Conservation (phyloP, 2,329 filamentous ascomycete genomes). For the Ophiocordyceps camponoti-rufipedis region DNA sequence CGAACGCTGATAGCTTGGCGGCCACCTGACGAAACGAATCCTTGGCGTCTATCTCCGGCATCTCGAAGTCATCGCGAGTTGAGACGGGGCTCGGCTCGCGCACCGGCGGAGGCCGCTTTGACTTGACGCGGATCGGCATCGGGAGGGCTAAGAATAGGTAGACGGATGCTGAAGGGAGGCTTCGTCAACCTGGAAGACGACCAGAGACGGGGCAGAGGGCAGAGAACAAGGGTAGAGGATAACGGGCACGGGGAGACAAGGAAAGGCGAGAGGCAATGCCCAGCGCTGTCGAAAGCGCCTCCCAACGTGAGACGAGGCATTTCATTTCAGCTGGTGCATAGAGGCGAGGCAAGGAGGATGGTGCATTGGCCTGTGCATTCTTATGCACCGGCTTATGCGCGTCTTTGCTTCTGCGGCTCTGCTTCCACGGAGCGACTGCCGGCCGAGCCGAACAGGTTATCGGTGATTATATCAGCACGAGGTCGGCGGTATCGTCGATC, state of each 20-base stretch:
- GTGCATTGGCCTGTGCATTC: too few relatives aligned
- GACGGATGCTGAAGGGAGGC: neutral
- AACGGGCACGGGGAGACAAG: neutral
- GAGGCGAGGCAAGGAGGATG: too few relatives aligned
- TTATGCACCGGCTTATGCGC: too few relatives aligned
- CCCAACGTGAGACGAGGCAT: neutral
- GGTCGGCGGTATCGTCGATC: too few relatives aligned
- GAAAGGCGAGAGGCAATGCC: neutral
- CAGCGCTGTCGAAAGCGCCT: too few relatives aligned
- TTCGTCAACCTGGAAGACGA: neutral
- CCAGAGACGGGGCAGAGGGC: neutral
- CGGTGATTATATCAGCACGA: too few relatives aligned
- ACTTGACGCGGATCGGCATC: constrained; percentile 20
- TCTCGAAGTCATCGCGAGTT: constrained; percentile 14
- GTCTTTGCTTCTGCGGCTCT: too few relatives aligned
- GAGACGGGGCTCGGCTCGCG: constrained; percentile 18
- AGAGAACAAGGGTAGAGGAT: neutral
- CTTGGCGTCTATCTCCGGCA: constrained; percentile 37
- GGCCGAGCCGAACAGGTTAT: too few relatives aligned
- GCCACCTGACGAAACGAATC: constrained; percentile 47
- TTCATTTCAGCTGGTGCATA: neutral
- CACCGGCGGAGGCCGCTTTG: constrained; percentile 11
- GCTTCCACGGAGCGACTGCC: too few relatives aligned
- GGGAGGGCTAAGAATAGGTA: neutral
- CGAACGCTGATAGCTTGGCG: constrained; percentile 46